Percentiles rank a stretch among this genome's conserved stretches.
Evolutionary conservation across 1,284 basidiomycete species (phyloP).

Genomic region (Malassezia obtusa): DNA sequence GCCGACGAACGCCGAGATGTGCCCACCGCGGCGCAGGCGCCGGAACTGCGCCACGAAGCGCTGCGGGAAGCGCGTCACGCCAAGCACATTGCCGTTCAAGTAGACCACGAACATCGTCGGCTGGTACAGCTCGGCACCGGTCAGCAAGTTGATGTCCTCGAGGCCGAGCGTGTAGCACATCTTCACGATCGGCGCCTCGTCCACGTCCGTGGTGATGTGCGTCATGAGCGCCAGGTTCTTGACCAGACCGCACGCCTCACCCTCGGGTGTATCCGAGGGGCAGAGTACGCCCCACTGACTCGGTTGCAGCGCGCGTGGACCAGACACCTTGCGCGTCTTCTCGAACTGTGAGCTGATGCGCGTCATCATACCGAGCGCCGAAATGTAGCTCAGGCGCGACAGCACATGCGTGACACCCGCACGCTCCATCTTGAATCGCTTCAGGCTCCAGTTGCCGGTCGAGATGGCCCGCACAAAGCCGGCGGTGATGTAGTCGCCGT

Average conservation of each 20-base stretch:
- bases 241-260: constrained; percentile 95
- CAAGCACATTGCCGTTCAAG: constrained; percentile 91
- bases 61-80: constrained; percentile 73
- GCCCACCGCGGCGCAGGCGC: constrained; percentile 77
- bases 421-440: constrained; percentile 99
- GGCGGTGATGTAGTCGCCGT: constrained; percentile 76
- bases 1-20: constrained; percentile 91
- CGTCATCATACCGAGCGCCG: constrained; percentile 99
- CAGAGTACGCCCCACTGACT: constrained; percentile 99
- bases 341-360: constrained; percentile 97
- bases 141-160: constrained; percentile 86
- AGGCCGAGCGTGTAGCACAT: constrained; percentile 88
- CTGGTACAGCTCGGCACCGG: constrained; percentile 91
- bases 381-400: constrained; percentile 87
- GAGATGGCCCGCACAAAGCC: constrained; percentile 97
- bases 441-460: constrained; percentile 97
- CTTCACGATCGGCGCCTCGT: constrained; percentile 83
- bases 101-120: constrained; percentile 85
- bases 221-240: constrained; percentile 99
- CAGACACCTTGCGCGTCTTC: constrained; percentile 97
- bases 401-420: constrained; percentile 99
- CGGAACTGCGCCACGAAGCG: constrained; percentile 85
- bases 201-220: constrained; percentile 97
- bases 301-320: constrained; percentile 90
- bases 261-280: constrained; percentile 97